Percentiles rank a stretch among this genome's conserved stretches.
These are phyloP conservation scores for Cytospora piceae DNA, from an alignment of 2,329 filamentous ascomycete genomes.

Conservation along the genomic window DNA sequence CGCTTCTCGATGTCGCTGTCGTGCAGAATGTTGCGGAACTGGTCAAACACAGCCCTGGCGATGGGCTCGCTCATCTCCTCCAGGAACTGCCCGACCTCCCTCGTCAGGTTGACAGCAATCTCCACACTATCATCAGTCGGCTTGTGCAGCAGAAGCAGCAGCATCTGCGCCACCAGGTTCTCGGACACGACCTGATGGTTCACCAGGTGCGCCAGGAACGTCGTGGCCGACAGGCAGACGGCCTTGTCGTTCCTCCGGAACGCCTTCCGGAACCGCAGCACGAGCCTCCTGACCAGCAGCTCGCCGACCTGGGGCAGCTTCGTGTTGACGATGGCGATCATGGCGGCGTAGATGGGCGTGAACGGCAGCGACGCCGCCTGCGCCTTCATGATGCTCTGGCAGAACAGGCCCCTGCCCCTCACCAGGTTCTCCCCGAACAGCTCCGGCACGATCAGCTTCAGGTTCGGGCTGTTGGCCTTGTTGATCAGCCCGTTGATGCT, in stretches of 20 bases:
- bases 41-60: slow-evolving; percentile 88
- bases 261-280: slow-evolving; percentile 92
- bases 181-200: slow-evolving; percentile 97
- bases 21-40: slow-evolving; percentile 92
- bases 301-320: slow-evolving; percentile 96
- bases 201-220: slow-evolving; percentile 91
- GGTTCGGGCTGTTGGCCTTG: slow-evolving; percentile 97
- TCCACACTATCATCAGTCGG: slow-evolving; percentile 97
- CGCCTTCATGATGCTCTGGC: slow-evolving; percentile 96
- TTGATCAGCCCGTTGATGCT: slow-evolving; percentile 98
- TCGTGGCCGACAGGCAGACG: slow-evolving; percentile 89
- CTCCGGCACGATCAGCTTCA: slow-evolving; percentile 96
- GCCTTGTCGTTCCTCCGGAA: slow-evolving; percentile 97
- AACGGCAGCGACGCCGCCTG: slow-evolving; percentile 95
- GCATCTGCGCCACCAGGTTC: slow-evolving; percentile 88
- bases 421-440: slow-evolving; percentile 94
- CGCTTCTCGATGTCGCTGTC: slow-evolving; percentile 97
- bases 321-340: slow-evolving; percentile 96
- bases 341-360: slow-evolving; percentile 93
- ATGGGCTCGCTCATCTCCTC: slow-evolving; percentile 95
- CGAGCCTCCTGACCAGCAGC: slow-evolving; percentile 79
- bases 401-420: slow-evolving; percentile 88
- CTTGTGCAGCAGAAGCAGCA: slow-evolving; percentile 89
- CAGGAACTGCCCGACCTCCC: slow-evolving; percentile 90
- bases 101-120: slow-evolving; percentile 91